phyloP scores from a whole-genome alignment of 805 yeast genomes.

The Candida manassasensis region DNA sequence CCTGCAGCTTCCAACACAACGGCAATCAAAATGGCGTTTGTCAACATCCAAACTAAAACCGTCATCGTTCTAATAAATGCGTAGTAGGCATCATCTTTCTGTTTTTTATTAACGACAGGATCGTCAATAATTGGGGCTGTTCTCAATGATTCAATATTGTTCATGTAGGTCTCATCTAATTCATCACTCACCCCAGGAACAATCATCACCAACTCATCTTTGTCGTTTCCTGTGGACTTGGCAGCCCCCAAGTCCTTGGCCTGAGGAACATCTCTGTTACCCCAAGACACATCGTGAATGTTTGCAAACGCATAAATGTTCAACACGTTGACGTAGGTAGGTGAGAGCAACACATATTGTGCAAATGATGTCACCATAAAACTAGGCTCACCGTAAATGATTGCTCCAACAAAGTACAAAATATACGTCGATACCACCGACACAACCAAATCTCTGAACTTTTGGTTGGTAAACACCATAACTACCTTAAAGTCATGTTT shows the following conservation, averaged over 20 bases:
- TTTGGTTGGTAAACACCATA: slow-evolving; percentile 56
- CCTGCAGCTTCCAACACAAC: slow-evolving; percentile 86
- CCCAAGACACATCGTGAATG: slow-evolving; percentile 96
- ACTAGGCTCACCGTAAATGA: slow-evolving; percentile 84
- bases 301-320: slow-evolving; percentile 95
- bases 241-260: slow-evolving; percentile 81
- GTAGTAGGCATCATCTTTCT: slow-evolving; percentile 68
- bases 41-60: slow-evolving; percentile 82
- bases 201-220: slow-evolving; percentile 37
- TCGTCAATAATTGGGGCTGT: slow-evolving; percentile 27
- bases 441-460: slow-evolving; percentile 83
- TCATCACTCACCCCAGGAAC: slow-evolving; percentile 71
- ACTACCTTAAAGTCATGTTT: slow-evolving; percentile 37
- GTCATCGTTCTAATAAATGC: slow-evolving; percentile 88
- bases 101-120: slow-evolving; percentile 16
- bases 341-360: slow-evolving; percentile 80
- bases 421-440: slow-evolving; percentile 82
- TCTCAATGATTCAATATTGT: slow-evolving; percentile 57
- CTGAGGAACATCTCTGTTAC: slow-evolving; percentile 78
- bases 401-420: slow-evolving; percentile 71
- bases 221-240: slow-evolving; percentile 43
- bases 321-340: slow-evolving; percentile 85
- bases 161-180: slow-evolving; percentile 68
- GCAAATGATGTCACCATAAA: slow-evolving; percentile 85
- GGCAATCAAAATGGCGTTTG: slow-evolving; percentile 78